Base-by-base conservation (phyloP, 2,329 filamentous ascomycete species). In the Scopulariopsis brevicaulis region DNA sequence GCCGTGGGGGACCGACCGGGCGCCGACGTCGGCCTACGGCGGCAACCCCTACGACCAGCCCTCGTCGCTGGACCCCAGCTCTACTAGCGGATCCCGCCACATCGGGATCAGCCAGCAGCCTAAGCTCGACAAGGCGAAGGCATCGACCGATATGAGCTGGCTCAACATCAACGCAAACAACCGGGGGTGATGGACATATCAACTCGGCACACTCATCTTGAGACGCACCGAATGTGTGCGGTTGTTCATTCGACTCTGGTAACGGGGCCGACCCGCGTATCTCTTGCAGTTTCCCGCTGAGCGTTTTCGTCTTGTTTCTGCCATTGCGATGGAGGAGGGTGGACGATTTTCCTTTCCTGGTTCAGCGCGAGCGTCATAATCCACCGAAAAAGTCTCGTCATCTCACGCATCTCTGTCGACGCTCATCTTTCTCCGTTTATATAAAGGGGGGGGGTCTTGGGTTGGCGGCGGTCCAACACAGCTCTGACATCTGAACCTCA, bases 71-170 rank as follows among this genome's bases (percentile, higher is more conserved):
- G 59, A 57, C 57, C 65, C 64, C 56, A 64, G 64, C 59, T 58
- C 63, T n/a, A 58, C 57, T 7, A 35, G 37, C 11, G 54, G 25
- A 20, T n/a, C 28, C 32, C 51, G 60, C 58, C 57, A 64, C 66
- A 7, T 67, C 65, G n/a, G 73, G 69, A 67, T 77, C 59, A 79
- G 74, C 66, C 71, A 69, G 56, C 77, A 80, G 62, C 77, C 77
- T 20, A 79, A 79, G 63, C 72, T 81, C 34, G 69, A 73, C 24
- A 77, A 73, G 70, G 74, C 79, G 54, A 68, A 75, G 28, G 74
- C 73, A 7, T 77, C 79, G 14, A 79, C 78, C 55, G 88, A 91
- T 68, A 89, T 91, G 85, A 89, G 86, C 71, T 92, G 88, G 88
- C 72, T 92, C 62, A 90, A 91, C 66, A 76, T 91, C 20, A 84